Evolutionary conservation across 768 basidiomycete species (phyloP).

Genomic region (Myochromella boudieri): DNA sequence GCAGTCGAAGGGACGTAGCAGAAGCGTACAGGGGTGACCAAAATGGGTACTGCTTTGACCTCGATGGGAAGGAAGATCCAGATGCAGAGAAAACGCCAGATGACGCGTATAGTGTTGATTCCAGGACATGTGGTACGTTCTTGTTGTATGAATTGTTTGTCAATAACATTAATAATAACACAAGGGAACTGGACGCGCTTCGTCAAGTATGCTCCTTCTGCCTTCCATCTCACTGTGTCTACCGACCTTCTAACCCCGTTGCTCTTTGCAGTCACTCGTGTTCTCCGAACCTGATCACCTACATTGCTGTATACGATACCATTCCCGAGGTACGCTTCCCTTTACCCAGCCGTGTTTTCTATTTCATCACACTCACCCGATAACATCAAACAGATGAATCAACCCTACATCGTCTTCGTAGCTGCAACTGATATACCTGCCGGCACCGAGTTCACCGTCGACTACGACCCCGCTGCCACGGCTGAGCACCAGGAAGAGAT

Average conservation of each 20-base stretch:
- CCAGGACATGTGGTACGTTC: constrained; percentile 45
- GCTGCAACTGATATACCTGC: constrained; percentile 47
- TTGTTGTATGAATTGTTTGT: not conserved
- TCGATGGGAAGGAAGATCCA: constrained; percentile 54
- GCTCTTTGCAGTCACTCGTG: constrained; percentile 62
- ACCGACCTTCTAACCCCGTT: not conserved
- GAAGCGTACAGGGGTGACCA: constrained; percentile 32
- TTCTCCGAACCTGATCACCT: constrained; percentile 55
- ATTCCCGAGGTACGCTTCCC: constrained; percentile 52
- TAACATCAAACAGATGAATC: constrained; percentile 42
- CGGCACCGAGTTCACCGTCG: constrained; percentile 58
- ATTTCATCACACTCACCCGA: not conserved
- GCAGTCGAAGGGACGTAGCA: constrained; percentile 45
- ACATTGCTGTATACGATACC: constrained; percentile 62
- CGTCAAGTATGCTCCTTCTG: constrained; percentile 51
- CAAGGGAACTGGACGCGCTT: constrained; percentile 78
- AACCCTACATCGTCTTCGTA: constrained; percentile 63
- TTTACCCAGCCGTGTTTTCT: not conserved
- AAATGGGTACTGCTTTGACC: constrained; percentile 57
- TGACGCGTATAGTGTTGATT: constrained; percentile 55
- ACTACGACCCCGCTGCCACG: constrained; percentile 55
- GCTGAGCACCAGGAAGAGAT: no score
- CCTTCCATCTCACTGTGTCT: not conserved
- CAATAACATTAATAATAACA: not conserved
- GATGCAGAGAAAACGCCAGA: constrained; percentile 31